phyloP scores from a whole-genome alignment of 768 basidiomycete species.

The Lactarius indigo region DNA sequence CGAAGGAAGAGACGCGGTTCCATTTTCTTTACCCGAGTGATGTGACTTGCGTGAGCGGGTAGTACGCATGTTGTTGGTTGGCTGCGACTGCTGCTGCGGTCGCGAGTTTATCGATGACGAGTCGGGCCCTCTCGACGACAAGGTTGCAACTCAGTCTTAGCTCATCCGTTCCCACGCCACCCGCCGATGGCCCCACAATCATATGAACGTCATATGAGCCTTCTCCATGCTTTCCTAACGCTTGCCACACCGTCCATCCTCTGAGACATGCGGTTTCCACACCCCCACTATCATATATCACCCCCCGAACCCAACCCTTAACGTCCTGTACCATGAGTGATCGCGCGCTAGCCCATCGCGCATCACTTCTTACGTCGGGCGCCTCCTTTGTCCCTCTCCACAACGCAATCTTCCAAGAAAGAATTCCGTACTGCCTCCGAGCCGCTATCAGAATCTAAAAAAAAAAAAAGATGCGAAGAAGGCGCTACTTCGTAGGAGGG shows the following conservation, averaged over 20 bases:
- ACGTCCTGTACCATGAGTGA: background rate
- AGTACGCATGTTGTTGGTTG: slow-evolving; percentile 19
- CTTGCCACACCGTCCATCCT: background rate
- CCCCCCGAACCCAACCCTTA: background rate
- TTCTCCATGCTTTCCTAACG: slow-evolving; percentile 2
- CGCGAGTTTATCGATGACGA: slow-evolving; percentile 3
- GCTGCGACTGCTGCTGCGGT: slow-evolving; percentile 1
- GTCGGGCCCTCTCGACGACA: background rate
- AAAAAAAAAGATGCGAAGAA: background rate
- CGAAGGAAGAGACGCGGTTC: background rate
- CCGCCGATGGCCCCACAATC: background rate
- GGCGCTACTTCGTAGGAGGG: background rate
- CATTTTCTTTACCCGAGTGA: slow-evolving; percentile 16
- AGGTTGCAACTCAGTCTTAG: slow-evolving; percentile 11
- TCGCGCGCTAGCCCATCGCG: background rate
- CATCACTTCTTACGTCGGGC: background rate
- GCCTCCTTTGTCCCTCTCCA: background rate
- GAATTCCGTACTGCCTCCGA: slow-evolving; percentile 4
- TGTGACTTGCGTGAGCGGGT: slow-evolving; percentile 20
- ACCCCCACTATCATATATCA: background rate
- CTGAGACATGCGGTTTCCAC: background rate
- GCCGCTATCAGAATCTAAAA: background rate
- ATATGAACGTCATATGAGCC: background rate
- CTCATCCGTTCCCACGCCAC: slow-evolving; percentile 14
- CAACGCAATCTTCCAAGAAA: background rate